Conservation (phyloP, 202 grass and related monocot species). For the Carex arenaria region DNA sequence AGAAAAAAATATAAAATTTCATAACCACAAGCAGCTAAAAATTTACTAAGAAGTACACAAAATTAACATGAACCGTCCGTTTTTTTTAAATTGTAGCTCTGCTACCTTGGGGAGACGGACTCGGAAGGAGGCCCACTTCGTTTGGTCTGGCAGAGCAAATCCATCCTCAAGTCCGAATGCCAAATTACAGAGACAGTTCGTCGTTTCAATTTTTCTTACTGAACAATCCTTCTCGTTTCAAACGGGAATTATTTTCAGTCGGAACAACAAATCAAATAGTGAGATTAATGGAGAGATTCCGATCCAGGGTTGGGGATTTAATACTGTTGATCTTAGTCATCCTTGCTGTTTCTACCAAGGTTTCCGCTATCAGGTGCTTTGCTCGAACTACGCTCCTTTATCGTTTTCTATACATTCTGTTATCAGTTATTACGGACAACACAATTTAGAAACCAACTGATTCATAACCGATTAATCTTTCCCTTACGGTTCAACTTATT, state of each 20-base stretch:
- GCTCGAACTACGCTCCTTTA: not conserved
- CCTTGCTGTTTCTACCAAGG: not conserved
- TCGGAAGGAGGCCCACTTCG: too few species aligned
- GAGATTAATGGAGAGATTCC: slow-evolving; percentile 15
- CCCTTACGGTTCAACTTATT: not conserved
- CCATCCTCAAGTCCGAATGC: not conserved
- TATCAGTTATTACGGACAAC: not conserved
- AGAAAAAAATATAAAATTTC: too few species aligned
- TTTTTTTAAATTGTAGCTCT: too few species aligned
- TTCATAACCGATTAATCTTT: not conserved
- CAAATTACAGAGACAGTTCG: not conserved
- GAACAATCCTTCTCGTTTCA: not conserved
- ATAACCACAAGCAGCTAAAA: too few species aligned
- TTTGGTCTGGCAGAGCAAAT: not conserved
- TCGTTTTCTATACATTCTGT: not conserved
- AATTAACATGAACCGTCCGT: too few species aligned
- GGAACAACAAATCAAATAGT: not conserved
- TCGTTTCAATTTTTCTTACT: not conserved
- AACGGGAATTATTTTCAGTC: not conserved
- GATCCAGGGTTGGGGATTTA: not conserved
- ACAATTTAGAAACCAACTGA: not conserved
- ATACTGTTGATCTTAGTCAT: not conserved
- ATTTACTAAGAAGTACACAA: too few species aligned
- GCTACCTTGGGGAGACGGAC: too few species aligned
- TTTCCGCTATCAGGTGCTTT: slow-evolving; percentile 11